A percentile compares a stretch with the other conserved stretches of the same genome.
phyloP scores from a whole-genome alignment of 345 rosid genomes.

The Linum lewisii region DNA sequence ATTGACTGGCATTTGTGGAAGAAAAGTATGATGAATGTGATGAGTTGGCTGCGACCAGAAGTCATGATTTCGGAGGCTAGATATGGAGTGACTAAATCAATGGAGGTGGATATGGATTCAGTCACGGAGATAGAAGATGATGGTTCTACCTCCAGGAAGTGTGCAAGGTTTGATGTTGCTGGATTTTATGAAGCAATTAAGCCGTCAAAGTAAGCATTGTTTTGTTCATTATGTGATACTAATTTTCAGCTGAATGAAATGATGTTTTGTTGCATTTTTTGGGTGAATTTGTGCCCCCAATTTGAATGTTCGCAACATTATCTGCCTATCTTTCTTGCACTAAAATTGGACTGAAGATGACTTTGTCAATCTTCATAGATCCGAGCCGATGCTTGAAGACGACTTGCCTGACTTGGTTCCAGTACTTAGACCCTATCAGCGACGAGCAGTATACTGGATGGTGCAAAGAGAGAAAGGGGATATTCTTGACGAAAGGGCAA shows the following conservation, averaged over 20 bases:
- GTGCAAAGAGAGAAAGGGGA: conserved; percentile 71
- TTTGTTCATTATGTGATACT: background rate
- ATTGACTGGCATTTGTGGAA: conserved; percentile 67
- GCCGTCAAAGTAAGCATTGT: conserved; percentile 75
- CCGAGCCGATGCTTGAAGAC: conserved; percentile 50
- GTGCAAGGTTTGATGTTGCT: conserved; percentile 53
- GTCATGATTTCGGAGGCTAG: conserved; percentile 70
- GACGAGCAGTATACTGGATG: conserved; percentile 96
- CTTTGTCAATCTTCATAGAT: conserved; percentile 31
- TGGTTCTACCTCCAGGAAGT: conserved; percentile 27
- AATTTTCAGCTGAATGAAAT: background rate
- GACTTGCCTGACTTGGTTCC: conserved; percentile 64
- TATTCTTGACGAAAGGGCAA: conserved; percentile 26
- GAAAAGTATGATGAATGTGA: conserved; percentile 78
- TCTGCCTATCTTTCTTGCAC: no score
- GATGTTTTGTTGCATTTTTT: background rate
- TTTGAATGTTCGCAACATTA: no score
- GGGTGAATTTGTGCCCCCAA: background rate
- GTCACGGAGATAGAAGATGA: conserved; percentile 19
- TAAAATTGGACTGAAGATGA: no score
- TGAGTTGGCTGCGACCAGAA: conserved; percentile 93
- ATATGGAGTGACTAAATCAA: conserved; percentile 36
- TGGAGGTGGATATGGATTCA: conserved; percentile 23
- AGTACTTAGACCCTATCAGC: conserved; percentile 80
- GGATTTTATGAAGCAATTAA: conserved; percentile 91